A percentile compares a stretch with the other conserved stretches of the same genome.
phyloP scores from a whole-genome alignment of 352 stramenopile genomes.

The Aphanomyces euteiches region DNA sequence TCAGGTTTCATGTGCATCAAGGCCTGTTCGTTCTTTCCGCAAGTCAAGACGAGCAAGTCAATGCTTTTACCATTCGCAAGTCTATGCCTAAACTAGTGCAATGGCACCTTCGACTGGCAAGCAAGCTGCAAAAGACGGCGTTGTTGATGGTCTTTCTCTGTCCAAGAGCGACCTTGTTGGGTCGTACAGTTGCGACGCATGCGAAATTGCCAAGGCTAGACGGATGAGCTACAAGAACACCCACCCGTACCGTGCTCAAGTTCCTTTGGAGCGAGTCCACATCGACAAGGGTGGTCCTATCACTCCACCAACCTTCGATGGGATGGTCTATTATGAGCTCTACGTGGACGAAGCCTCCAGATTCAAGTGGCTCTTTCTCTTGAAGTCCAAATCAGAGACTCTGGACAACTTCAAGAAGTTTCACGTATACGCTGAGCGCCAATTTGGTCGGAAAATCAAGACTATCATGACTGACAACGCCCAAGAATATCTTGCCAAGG shows the following conservation, averaged over 20 bases:
- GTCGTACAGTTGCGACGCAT: not conserved
- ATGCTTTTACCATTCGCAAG: not conserved
- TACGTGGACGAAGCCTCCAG: conserved; percentile 36
- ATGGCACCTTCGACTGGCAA: conserved; percentile 10
- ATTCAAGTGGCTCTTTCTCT: conserved; percentile 30
- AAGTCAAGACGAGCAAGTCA: not conserved
- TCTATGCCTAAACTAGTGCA: not conserved
- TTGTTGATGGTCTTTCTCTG: not conserved
- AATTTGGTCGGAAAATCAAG: conserved; percentile 22
- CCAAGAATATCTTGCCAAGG: no score
- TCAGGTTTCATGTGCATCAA: not conserved
- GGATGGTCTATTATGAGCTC: conserved; percentile 25
- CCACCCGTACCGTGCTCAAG: conserved; percentile 28
- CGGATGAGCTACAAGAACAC: conserved; percentile 12
- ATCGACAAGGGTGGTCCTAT: conserved; percentile 31
- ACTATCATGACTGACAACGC: conserved; percentile 24
- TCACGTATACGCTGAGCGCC: conserved; percentile 21
- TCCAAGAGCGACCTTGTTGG: conserved; percentile 2
- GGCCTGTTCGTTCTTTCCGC: not conserved
- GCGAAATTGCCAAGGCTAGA: not conserved
- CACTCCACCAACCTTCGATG: conserved; percentile 26
- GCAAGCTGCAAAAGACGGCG: not conserved
- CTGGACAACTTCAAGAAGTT: conserved; percentile 28
- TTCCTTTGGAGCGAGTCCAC: conserved; percentile 27
- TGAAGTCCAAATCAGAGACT: conserved; percentile 34